Conservation (phyloP, 1,284 basidiomycete genomes). For the Fistulinella cinereoalba region DNA sequence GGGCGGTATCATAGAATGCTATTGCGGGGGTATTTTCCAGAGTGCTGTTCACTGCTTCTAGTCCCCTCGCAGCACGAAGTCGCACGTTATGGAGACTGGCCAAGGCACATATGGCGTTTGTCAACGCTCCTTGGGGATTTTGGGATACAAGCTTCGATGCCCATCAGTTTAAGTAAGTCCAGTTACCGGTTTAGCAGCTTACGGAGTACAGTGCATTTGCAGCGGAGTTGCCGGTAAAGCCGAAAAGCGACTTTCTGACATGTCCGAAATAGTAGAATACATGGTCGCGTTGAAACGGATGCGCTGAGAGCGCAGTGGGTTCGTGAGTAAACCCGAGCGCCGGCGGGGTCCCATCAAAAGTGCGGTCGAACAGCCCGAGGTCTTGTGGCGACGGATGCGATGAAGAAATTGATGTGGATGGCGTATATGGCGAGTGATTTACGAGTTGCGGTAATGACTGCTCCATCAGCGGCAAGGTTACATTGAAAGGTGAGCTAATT, state of each 20-base stretch:
- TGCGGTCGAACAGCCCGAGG: constrained; percentile 27
- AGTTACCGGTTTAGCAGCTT: constrained; percentile 27
- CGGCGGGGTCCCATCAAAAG: constrained; percentile 26
- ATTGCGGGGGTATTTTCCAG: constrained; percentile 58
- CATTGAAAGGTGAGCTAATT: constrained; percentile 32
- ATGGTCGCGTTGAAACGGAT: constrained; percentile 49
- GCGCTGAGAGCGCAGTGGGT: constrained; percentile 31
- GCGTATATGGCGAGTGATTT: constrained; percentile 34
- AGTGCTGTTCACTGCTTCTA: constrained; percentile 52
- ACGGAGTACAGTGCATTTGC: constrained; percentile 61
- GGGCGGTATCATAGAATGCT: constrained; percentile 66
- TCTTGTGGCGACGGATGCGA: constrained; percentile 34
- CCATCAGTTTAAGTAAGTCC: constrained; percentile 12
- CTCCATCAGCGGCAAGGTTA: constrained; percentile 29
- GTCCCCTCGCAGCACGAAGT: constrained; percentile 56
- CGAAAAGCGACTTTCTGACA: constrained; percentile 57
- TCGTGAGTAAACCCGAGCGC: constrained; percentile 24
- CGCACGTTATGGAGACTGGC: constrained; percentile 66
- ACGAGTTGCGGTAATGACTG: constrained; percentile 27
- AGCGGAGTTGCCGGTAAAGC: constrained; percentile 54
- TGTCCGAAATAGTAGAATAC: constrained; percentile 68
- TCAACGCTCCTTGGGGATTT: constrained; percentile 65
- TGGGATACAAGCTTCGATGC: constrained; percentile 54
- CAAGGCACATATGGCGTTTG: constrained; percentile 71
- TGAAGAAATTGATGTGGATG: constrained; percentile 31